Percentiles rank a stretch among this genome's conserved stretches.
Conservation (phyloP, 441 rosid species). For the Bocquillonia castaneifolia region DNA sequence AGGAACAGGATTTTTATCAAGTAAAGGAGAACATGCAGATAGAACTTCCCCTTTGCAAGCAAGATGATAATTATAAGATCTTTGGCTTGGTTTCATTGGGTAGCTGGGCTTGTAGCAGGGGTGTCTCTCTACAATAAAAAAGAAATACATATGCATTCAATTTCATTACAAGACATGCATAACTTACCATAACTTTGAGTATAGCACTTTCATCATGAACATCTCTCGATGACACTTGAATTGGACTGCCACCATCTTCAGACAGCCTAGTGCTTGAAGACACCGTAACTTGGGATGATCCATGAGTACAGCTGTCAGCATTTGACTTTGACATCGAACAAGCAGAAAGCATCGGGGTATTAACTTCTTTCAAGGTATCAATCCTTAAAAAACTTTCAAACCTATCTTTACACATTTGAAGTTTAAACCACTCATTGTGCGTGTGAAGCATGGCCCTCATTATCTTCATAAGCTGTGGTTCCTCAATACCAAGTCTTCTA, state of each 20-base stretch:
- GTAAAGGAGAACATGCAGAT: too few relatives aligned
- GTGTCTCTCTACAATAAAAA: background rate
- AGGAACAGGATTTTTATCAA: too few relatives aligned
- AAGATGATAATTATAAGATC: too few relatives aligned
- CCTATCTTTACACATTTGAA: conserved; percentile 93
- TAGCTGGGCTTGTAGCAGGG: background rate
- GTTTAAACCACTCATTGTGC: conserved; percentile 82
- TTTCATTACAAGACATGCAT: background rate
- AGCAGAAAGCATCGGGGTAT: conserved; percentile 43
- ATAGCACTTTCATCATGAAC: conserved; percentile 82
- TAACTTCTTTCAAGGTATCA: conserved; percentile 71
- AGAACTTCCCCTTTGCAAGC: too few relatives aligned
- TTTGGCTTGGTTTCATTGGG: background rate
- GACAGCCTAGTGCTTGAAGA: conserved; percentile 59
- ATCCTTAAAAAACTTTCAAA: conserved; percentile 64
- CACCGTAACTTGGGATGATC: conserved; percentile 65
- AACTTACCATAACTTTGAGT: conserved; percentile 88
- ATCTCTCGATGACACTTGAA: conserved; percentile 62
- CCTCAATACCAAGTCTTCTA: conserved; percentile 72
- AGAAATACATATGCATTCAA: background rate
- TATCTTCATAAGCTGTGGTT: conserved; percentile 83
- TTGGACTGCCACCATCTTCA: conserved; percentile 75
- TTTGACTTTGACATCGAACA: conserved; percentile 51
- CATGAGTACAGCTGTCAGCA: conserved; percentile 58
- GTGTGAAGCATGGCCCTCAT: conserved; percentile 84